Evolutionary conservation across 1,139 yeast genomes (phyloP), one percentile per base, ranked within the genome.

Genomic region (Yamadazyma sp.): DNA sequence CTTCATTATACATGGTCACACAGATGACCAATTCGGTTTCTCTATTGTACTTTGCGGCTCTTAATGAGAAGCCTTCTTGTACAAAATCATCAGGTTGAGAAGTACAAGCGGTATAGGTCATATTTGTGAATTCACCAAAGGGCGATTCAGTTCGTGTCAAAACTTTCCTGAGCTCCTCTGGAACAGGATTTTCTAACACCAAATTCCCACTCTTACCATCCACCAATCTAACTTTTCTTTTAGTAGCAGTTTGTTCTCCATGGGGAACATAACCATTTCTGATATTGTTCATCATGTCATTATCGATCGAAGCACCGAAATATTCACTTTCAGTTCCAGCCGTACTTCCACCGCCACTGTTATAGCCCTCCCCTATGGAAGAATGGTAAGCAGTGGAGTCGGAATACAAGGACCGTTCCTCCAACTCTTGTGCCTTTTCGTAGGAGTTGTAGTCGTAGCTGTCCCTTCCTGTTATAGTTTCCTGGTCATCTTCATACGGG

Each of bases 1-100:
- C 95, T 64, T 92, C 98, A 58, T 92, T 92, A 67, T 91, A 92
- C 96, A 92, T 89, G 35, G 98, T 91, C 46, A 92, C 79, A 64
- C 97, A 89, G 37, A 91, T 77, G 33, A 87, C 88, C 37, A 92
- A 69, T 62, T 92, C 97, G 17, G 94, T 91, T 56, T 88, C 96
- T 56, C 96, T 78, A 44, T 86, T 87, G 56, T 80, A 81, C 52
- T 85, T 87, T 9, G 88, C 83, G 17, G 95, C 87, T 53, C 98
- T 77, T 39, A 92, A 67, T 2, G 88, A 81, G 62, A 89, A 92
- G 0, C 98, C 98, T 37, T 79, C 79, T 5, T 68, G 71, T n/a
- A 77, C 76, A 56, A 87, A 92, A 31, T 83, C 81, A 59, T 88
- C 92, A 1, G 97, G 96, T 45, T 85, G 87, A 0, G 92, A 75